A percentile compares a stretch with the other conserved stretches of the same genome.
Evolutionary conservation across 768 basidiomycete species (phyloP).

Genomic region (Serendipita sp.): DNA sequence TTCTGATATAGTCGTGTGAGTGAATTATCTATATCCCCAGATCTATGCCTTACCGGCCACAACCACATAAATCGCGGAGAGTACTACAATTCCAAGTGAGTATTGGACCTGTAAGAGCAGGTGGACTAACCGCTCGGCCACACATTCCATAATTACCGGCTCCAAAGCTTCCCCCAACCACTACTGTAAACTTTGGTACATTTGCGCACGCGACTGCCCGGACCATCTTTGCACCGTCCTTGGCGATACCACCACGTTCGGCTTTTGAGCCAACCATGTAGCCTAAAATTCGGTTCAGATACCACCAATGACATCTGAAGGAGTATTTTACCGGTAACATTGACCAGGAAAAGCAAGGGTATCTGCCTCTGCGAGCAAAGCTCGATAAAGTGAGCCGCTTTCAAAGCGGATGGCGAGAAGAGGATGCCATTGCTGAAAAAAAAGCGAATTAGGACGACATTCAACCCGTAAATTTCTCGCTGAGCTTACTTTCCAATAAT

Average conservation of each 20-base stretch:
- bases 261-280: conserved; percentile 98
- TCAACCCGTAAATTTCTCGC: not conserved
- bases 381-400: conserved; percentile 91
- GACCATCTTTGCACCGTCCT: conserved; percentile 96
- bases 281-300: conserved; percentile 23
- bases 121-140: conserved; percentile 61
- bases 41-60: conserved; percentile 64
- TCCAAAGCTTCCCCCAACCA: conserved; percentile 87
- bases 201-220: conserved; percentile 86
- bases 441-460: not conserved
- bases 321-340: conserved; percentile 54
- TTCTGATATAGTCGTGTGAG: conserved; percentile 31
- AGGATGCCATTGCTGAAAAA: conserved; percentile 59
- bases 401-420: conserved; percentile 83
- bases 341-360: conserved; percentile 83
- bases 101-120: not conserved
- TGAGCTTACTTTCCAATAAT: conserved; percentile 59
- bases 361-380: conserved; percentile 83
- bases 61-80: conserved; percentile 93
- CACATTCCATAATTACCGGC: conserved; percentile 97
- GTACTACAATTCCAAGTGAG: conserved; percentile 36
- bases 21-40: not conserved
- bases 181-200: conserved; percentile 84
- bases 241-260: conserved; percentile 85
- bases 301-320: conserved; percentile 6